Evolutionary conservation across 257 asterid species (phyloP).

Genomic region (Primulina tabacum): DNA sequence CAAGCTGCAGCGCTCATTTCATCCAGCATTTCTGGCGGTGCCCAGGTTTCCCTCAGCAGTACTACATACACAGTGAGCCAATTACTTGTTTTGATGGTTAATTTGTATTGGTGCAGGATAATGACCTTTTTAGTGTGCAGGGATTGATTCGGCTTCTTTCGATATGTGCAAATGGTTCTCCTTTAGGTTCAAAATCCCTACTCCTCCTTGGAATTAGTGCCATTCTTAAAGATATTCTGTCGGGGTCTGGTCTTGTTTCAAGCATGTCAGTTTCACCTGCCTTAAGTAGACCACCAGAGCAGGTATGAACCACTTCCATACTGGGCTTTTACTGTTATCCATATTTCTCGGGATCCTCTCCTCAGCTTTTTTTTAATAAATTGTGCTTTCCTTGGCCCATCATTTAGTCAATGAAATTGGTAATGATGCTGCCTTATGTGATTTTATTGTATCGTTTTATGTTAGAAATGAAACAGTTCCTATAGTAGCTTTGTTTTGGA

Average conservation of each 20-base stretch:
- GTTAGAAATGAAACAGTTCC: not conserved
- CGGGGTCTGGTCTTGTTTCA: conserved; percentile 85
- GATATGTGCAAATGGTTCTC: conserved; percentile 92
- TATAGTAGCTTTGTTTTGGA: not conserved
- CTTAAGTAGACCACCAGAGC: conserved; percentile 90
- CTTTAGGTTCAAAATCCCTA: conserved; percentile 79
- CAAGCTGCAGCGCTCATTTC: conserved; percentile 92
- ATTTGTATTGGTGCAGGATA: conserved; percentile 22
- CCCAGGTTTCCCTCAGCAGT: conserved; percentile 88
- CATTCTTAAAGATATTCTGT: conserved; percentile 79
- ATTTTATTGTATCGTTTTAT: not conserved
- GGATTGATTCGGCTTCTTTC: conserved; percentile 93
- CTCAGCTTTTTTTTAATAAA: not conserved
- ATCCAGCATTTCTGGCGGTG: conserved; percentile 81
- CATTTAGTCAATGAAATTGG: not conserved
- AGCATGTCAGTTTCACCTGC: conserved; percentile 89
- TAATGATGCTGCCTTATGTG: not conserved
- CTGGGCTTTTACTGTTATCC: conserved; percentile 15
- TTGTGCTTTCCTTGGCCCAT: not conserved
- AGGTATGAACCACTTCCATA: conserved; percentile 46
- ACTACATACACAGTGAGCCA: conserved; percentile 81
- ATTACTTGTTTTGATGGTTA: conserved; percentile 10
- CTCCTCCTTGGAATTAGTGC: conserved; percentile 91
- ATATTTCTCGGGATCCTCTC: conserved; percentile 1
- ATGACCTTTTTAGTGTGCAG: conserved; percentile 48